Evolutionary conservation across 1,139 yeast genomes (phyloP).

Genomic region (Geotrichum fermentans): DNA sequence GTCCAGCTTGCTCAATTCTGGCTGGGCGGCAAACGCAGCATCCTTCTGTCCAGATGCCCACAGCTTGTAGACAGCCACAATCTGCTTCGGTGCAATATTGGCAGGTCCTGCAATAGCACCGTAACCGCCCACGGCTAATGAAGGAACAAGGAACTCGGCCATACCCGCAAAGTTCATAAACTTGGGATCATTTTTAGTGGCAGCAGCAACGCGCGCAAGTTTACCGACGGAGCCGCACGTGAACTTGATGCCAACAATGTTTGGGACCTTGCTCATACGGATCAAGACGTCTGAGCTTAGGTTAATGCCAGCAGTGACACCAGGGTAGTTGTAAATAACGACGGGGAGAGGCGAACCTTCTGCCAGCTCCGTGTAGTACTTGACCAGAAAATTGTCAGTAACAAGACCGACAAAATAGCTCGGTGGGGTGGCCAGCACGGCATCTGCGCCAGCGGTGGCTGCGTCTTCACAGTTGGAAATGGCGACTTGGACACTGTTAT

Average conservation of each 20-base stretch:
- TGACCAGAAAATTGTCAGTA: conserved; percentile 37
- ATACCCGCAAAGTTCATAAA: conserved; percentile 44
- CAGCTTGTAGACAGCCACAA: conserved; percentile 28
- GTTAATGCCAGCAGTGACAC: conserved; percentile 36
- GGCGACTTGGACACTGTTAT: conserved; percentile 39
- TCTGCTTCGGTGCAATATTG: conserved; percentile 41
- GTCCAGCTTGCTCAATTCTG: neutral
- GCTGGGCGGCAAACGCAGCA: neutral
- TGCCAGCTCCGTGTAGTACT: conserved; percentile 42
- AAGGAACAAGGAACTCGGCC: conserved; percentile 44
- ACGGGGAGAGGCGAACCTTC: conserved; percentile 43
- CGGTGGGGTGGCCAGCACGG: conserved; percentile 42
- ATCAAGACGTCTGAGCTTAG: conserved; percentile 71
- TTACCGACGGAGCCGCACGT: conserved; percentile 42
- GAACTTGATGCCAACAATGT: conserved; percentile 45
- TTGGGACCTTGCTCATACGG: conserved; percentile 51
- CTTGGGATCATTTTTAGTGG: conserved; percentile 20
- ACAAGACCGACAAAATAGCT: conserved; percentile 42
- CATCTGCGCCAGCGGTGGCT: conserved; percentile 41
- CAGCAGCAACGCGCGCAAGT: conserved; percentile 39
- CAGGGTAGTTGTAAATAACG: conserved; percentile 46
- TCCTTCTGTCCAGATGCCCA: neutral
- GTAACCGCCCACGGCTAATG: conserved; percentile 39
- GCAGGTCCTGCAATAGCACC: conserved; percentile 47
- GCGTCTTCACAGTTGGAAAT: conserved; percentile 36